Percentiles rank a stretch among this genome's conserved stretches.
Conservation (phyloP, 345 rosid species). For the Orychophragmus violaceus region DNA sequence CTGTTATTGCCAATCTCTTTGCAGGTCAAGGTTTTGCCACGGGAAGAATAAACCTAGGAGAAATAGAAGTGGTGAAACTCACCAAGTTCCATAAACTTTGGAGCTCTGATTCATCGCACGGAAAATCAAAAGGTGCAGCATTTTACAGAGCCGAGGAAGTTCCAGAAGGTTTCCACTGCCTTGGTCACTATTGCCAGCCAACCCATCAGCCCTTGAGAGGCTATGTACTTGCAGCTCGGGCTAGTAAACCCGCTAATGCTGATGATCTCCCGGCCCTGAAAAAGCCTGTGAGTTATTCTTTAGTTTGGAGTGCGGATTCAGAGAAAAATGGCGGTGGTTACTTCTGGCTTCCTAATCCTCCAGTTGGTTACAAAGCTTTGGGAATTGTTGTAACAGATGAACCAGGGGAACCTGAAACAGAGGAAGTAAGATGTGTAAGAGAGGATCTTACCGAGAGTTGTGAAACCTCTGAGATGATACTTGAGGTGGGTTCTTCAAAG, state of each 20-base stretch:
- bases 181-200: slow-evolving; percentile 75
- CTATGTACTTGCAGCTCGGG: slow-evolving; percentile 56
- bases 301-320: slow-evolving; percentile 48
- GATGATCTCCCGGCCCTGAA: slow-evolving; percentile 42
- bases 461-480: slow-evolving; percentile 50
- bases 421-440: slow-evolving; percentile 67
- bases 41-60: slow-evolving; percentile 62
- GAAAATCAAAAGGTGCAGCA: slow-evolving; percentile 41
- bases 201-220: slow-evolving; percentile 63
- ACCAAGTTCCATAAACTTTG: slow-evolving; percentile 56
- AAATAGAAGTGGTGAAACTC: slow-evolving; percentile 53
- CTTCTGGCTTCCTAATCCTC: slow-evolving; percentile 87
- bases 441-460: slow-evolving; percentile 76
- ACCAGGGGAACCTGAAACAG: slow-evolving; percentile 49
- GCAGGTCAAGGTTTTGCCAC: slow-evolving; percentile 71
- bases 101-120: slow-evolving; percentile 45
- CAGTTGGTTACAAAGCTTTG: slow-evolving; percentile 71
- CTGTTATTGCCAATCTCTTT: slow-evolving; percentile 9
- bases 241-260: slow-evolving; percentile 5
- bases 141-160: slow-evolving; percentile 66
- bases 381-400: slow-evolving; percentile 60
- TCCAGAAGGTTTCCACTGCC: slow-evolving; percentile 62
- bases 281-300: slow-evolving; percentile 53
- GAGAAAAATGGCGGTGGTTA: slow-evolving; percentile 39
- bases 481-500: slow-evolving; percentile 31